These are phyloP conservation scores for Metarhizium robertsii DNA, from an alignment of 2,329 filamentous ascomycete species.

Conservation along the genomic window DNA sequence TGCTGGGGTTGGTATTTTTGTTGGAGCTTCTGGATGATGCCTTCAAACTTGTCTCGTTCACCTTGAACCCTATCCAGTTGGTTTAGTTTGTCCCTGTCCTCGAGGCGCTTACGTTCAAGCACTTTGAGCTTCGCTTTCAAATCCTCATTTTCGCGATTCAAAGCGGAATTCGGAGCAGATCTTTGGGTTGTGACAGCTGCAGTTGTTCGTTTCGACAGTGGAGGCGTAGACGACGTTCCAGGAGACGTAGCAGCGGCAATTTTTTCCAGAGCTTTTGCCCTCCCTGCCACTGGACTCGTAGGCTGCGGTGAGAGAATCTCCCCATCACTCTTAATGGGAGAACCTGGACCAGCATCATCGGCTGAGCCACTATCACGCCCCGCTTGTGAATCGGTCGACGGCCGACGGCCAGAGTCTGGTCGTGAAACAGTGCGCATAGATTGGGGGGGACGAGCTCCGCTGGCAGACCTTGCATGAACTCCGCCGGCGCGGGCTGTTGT, in stretches of 20 bases:
- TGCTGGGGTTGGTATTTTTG: slow-evolving; percentile 80
- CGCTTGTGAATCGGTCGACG: slow-evolving; percentile 37
- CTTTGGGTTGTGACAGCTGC: slow-evolving; percentile 19
- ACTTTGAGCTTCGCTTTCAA: slow-evolving; percentile 80
- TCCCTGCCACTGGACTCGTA: slow-evolving; percentile 39
- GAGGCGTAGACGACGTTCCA: slow-evolving; percentile 18
- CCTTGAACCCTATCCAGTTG: slow-evolving; percentile 65
- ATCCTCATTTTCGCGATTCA: slow-evolving; percentile 68
- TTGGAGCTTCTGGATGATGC: slow-evolving; percentile 83
- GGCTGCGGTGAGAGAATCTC: slow-evolving; percentile 40
- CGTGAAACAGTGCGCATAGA: slow-evolving; percentile 27
- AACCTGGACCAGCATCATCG: slow-evolving; percentile 24
- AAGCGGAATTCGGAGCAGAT: slow-evolving; percentile 38
- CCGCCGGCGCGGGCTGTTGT: slow-evolving; percentile 22
- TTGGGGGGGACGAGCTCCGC: slow-evolving; percentile 30
- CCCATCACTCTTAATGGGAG: slow-evolving; percentile 41
- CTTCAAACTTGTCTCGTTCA: slow-evolving; percentile 70
- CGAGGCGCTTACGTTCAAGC: slow-evolving; percentile 75
- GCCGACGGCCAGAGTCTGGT: slow-evolving; percentile 29
- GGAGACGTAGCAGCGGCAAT: slow-evolving; percentile 31
- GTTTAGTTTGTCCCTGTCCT: slow-evolving; percentile 80
- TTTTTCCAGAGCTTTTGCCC: slow-evolving; percentile 42
- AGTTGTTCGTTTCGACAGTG: slow-evolving; percentile 20
- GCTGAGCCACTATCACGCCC: slow-evolving; percentile 29
- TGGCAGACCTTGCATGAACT: slow-evolving; percentile 26